Evolutionary conservation across 345 rosid genomes (phyloP), one percentile per base, ranked within the genome.

Genomic region (Melaleuca quinquenervia): DNA sequence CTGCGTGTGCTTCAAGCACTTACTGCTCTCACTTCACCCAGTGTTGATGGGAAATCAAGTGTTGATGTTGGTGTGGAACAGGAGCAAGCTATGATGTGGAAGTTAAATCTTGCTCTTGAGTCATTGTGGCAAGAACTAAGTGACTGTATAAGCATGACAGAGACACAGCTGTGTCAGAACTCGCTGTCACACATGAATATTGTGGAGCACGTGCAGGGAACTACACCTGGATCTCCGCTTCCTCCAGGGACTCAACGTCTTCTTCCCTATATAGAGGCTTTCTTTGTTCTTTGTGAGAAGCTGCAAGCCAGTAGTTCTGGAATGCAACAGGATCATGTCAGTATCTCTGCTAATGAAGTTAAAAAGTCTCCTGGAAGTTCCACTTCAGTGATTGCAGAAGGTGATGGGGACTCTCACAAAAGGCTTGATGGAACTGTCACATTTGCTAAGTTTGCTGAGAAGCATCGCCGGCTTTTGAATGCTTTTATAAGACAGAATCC

Each of bases 161-260:
- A 97, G 93, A 76, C 90, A 86, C 98, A 96, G 92, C 92, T 96
- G 84, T 93, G 93, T 90, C 96, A 96, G 89, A 90, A 91, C 89
- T 87, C 94, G 14, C 90, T 89, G 85, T 74, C 94, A 56, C 92
- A 86, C 60, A 84, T 91, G 51, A 92, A 88, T 92, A 87, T 91
- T 11, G 94, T 91, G 76, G 98, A 93, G 82, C 94, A 92, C 86
- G 91, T 89, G 78, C 94, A 90, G 84, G 98, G 97, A 85, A 82
- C 88, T 56, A 64, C 97, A 83, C 88, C 93, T 89, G 89, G 94
- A 5, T 92, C 98, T 78, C 90, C 97, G 84, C 96, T 97, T 89
- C 95, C 98, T 74, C 95, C 98, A n/a, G 99, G 98, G 88, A 95
- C 98, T 78, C 98, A 96, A 89, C 93, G 96, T 87, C 94, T 97